Base-by-base conservation (phyloP, 2,329 filamentous ascomycete species). In the Fusarium austroafricanum region DNA sequence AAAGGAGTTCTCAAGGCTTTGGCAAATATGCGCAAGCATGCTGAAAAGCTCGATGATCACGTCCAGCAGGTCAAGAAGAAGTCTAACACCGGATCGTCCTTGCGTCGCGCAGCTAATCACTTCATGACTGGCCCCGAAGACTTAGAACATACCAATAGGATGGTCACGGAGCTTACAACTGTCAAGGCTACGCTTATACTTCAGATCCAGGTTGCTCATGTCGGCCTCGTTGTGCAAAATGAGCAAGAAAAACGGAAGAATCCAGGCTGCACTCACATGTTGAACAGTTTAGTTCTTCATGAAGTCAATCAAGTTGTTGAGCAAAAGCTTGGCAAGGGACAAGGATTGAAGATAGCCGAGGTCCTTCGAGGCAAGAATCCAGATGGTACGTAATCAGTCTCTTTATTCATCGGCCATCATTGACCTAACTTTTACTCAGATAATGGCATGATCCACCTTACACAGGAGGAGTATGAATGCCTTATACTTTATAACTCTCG, bases 121-220 rank as follows among this genome's bases (percentile, higher is more conserved):
- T 53, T 53, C 8, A 58, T 58, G 55, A 33, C 23, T 8, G 55
- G 47, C 12, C 54, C 54, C 29, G 54, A 57, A 17, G 38, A 57
- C 9, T 6, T 52, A 3, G 54, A 57, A 15, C 10, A 10, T 7
- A 26, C 38, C 6, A 31, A 31, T 6, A 52, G n/a, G 23, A 44
- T 58, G 33, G 55, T 45, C 33, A 15, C 2, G 7, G 49, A 58
- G 26, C 49, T 58, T 3, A 39, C 26, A 21, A n/a, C 33, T 23
- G 49, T 45, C 26, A 58, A 58, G 10, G 26, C 40, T 3, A 58
- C 49, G 3, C 26, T 58, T 4, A 54, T 54, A 1, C 55, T 58
- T 15, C 29, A 58, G 12, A 58, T 54, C 14, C 55, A 58, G 18
- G 39, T 58, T 5, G 49, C 33, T 20, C 40, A 54, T 26, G 21